phyloP scores from a whole-genome alignment of 2,329 filamentous ascomycete genomes.

The Epichloe glyceriae region DNA sequence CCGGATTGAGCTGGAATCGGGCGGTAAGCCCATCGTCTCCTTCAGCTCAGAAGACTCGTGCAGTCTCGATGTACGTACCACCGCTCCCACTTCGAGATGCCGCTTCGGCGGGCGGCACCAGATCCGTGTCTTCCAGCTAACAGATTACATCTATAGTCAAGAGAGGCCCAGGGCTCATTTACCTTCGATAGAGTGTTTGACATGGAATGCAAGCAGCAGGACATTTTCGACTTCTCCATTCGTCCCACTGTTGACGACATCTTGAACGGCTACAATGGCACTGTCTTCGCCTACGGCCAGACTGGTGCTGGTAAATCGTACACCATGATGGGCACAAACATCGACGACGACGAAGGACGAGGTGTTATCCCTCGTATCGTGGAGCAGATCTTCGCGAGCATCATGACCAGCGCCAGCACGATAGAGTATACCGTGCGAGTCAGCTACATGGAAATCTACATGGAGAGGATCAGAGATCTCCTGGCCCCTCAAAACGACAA shows the following conservation, averaged over 20 bases:
- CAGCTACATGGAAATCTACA: constrained; percentile 99
- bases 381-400: constrained; percentile 94
- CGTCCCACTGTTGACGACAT: constrained; percentile 94
- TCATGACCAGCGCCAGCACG: constrained; percentile 77
- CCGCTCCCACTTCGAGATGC: neutral
- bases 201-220: constrained; percentile 77
- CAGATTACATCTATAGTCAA: constrained; percentile 44
- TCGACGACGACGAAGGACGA: constrained; percentile 75
- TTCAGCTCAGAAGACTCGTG: constrained; percentile 88
- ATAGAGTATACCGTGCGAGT: constrained; percentile 99
- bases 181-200: constrained; percentile 98
- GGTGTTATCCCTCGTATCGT: constrained; percentile 96
- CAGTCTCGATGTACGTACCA: constrained; percentile 52
- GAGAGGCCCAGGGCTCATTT: constrained; percentile 71
- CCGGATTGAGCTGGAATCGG: constrained; percentile 78
- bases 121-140: constrained; percentile 11
- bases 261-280: constrained; percentile 97
- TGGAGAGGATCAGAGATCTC: constrained; percentile 94
- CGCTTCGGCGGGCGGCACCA: neutral
- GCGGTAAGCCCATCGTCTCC: constrained; percentile 80
- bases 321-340: constrained; percentile 74
- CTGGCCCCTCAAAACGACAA: constrained; percentile 91
- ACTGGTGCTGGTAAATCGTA: constrained; percentile 98
- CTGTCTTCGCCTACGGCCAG: constrained; percentile 96
- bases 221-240: constrained; percentile 98